Base-by-base conservation (phyloP, 805 yeast genomes). In the Isabelozyma rhagii region DNA sequence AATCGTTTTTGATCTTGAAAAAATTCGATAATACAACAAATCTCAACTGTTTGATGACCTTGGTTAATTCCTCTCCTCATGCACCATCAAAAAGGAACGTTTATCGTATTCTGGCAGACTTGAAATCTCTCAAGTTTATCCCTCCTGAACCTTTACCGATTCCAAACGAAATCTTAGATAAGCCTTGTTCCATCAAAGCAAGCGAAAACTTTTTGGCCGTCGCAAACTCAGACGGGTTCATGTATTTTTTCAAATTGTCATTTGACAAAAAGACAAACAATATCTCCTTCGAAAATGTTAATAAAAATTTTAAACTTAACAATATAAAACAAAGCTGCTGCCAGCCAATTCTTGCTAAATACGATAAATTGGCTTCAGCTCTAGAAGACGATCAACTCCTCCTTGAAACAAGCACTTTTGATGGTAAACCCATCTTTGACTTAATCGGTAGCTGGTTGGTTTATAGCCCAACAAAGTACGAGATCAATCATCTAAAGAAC, bases 371-470 rank as follows among this genome's bases (percentile, higher is more conserved):
- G 43, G 36, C 49, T 36, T 43, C 51, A 3, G 40, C 51, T 41
- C 38, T 63, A 13, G 11, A 47, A 5, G 61, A 64, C 40, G 56
- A 58, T 5, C 62, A 59, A 25, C 28, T 69, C 5, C 36, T 67
- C 7, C 52, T 72, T 28, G 61, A 63, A 45, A 69, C 77, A 1
- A 65, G 72, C 47, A 54, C 59, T 14, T 52, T 49, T 8, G 75
- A 72, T 45, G 67, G 63, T 10, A 48, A 53, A 29, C 78, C 83
- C 1, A 72, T 81, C 1, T 75, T 74, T 55, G 85, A 80, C 55
- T 43, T 81, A 2, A 69, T 70, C 38, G 82, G 78, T 8, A 64
- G 73, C 41, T 79, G 83, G 81, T 57, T 82, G 17, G 78, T 72
- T 6, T 78, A 72, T 54, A 68, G 73, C 10, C 80, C 82, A 0